A percentile compares a stretch with the other conserved stretches of the same genome.
These are phyloP conservation scores for Ochetophila trinervis DNA, from an alignment of 306 rosid species.

Conservation along the genomic window DNA sequence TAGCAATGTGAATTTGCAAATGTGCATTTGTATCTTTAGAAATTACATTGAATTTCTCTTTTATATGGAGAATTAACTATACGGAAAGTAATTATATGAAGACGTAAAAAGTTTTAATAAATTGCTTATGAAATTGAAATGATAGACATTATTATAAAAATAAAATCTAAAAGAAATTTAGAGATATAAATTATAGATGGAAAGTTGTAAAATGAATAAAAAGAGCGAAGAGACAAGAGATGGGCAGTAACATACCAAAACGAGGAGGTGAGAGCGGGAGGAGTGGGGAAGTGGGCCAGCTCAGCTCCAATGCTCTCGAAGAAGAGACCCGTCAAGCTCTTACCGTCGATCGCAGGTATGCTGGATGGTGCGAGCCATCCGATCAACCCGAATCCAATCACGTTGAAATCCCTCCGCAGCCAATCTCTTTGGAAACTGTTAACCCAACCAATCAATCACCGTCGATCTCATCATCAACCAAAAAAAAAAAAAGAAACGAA, in stretches of 20 bases:
- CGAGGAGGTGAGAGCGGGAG: slow-evolving; percentile 73
- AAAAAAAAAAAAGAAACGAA: not conserved
- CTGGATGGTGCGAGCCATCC: slow-evolving; percentile 94
- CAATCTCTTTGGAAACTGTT: slow-evolving; percentile 71
- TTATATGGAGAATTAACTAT: too few relatives aligned
- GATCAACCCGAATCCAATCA: slow-evolving; percentile 90
- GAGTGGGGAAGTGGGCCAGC: slow-evolving; percentile 89
- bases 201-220: not conserved
- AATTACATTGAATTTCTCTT: too few relatives aligned
- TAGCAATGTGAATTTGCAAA: too few relatives aligned
- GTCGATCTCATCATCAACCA: not conserved
- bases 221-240: not conserved
- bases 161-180: too few relatives aligned
- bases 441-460: not conserved
- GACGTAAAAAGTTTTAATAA: too few relatives aligned
- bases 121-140: too few relatives aligned
- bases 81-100: too few relatives aligned
- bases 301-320: slow-evolving; percentile 91
- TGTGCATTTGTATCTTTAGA: too few relatives aligned
- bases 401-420: slow-evolving; percentile 76
- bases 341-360: slow-evolving; percentile 74
- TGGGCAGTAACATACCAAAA: slow-evolving; percentile 54
- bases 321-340: slow-evolving; percentile 85
- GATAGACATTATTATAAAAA: too few relatives aligned
- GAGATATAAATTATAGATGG: not conserved